Evolutionary conservation across 2,329 filamentous ascomycete species (phyloP), one percentile per base, ranked within the genome.

Genomic region (Penicillium frequentans): DNA sequence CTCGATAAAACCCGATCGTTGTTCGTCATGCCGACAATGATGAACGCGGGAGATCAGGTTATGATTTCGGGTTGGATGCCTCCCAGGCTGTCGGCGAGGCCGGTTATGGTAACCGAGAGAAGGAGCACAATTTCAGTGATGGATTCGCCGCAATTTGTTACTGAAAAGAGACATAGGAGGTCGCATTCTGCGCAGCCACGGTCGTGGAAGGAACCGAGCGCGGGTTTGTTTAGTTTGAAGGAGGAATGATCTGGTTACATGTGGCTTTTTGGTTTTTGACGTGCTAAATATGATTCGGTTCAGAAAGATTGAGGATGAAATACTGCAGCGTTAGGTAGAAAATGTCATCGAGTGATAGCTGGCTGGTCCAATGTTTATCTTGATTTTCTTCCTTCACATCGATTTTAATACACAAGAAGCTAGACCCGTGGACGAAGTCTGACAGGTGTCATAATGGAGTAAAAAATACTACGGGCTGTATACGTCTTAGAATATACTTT

Each of bases 181-280:
- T 72, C 71, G 53, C 73, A 75, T 61, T 75, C 73, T 13, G 72
- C 75, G 52, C 70, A 73, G 54, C 73, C 73, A 24, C 66, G 71
- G 39, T 62, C 71, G 26, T 75, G 73, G 73, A 71, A 67, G 39
- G 64, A 68, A 42, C 73, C 73, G 5, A 73, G 71, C 52, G 67
- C 69, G 44, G 64, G 64, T 43, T 54, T 75, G 52, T 75, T 73
- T 72, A 70, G 73, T 27, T 59, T 75, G 29, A 46, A 62, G 50
- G 73, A 75, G 59, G 70, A 73, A 47, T 65, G 55, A 62, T 35
- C 3, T 26, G 16, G 3, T 9, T 19, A 8, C 8, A 14, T 23
- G 19, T 21, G 19, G 19, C 9, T 42, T 23, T 13, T 23, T 42
- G 39, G 10, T 4, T 23, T 13, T 13, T 42, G 5, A 19, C 39